Evolutionary conservation across 345 rosid genomes (phyloP).

Genomic region (Gossypium australe): DNA sequence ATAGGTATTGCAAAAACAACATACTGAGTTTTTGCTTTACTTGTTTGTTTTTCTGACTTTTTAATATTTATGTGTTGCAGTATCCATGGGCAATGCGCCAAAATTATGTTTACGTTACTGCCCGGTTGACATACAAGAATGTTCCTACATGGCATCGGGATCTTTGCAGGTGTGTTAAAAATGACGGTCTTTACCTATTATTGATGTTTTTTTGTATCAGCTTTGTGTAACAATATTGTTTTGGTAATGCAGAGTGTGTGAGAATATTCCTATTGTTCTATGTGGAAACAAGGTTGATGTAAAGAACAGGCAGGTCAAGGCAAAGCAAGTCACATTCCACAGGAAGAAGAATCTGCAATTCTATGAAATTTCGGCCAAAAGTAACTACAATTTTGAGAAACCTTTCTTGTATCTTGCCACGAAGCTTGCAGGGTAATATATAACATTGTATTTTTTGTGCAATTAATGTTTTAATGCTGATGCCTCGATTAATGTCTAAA

Average conservation of each 20-base stretch:
- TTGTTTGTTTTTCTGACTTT: not conserved
- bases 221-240: not conserved
- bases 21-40: too few relatives aligned
- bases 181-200: not conserved
- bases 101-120: constrained; percentile 95
- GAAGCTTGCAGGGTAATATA: constrained; percentile 73
- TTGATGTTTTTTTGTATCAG: not conserved
- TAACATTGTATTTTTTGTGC: not conserved
- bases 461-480: not conserved
- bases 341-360: constrained; percentile 91
- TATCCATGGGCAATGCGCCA: constrained; percentile 97
- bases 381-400: constrained; percentile 89
- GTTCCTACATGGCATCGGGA: constrained; percentile 99
- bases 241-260: constrained; percentile 57
- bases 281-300: constrained; percentile 95
- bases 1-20: too few relatives aligned
- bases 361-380: constrained; percentile 92
- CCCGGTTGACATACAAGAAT: constrained; percentile 92
- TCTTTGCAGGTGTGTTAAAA: constrained; percentile 60
- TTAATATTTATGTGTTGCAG: constrained; percentile 31
- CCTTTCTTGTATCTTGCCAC: constrained; percentile 89
- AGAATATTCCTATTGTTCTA: constrained; percentile 81
- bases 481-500: not conserved
- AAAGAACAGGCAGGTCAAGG: constrained; percentile 94
- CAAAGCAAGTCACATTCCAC: constrained; percentile 88